A percentile compares a stretch with the other conserved stretches of the same genome.
phyloP scores from a whole-genome alignment of 208 protist species.

The Trypanosoma caninum region DNA sequence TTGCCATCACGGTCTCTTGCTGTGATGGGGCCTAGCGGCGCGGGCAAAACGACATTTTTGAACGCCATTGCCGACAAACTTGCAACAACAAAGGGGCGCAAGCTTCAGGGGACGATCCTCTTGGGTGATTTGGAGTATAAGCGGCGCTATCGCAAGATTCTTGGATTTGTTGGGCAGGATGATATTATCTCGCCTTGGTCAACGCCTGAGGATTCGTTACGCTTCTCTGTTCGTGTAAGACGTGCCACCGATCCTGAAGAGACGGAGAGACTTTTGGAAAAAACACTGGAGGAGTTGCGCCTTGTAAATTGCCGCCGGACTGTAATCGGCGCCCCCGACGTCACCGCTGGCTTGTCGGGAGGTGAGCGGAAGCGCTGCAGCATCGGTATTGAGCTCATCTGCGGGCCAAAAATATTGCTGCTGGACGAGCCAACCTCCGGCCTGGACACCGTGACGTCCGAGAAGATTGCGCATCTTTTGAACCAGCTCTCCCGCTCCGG shows the following conservation, averaged over 20 bases:
- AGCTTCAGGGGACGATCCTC: slow-evolving; percentile 50
- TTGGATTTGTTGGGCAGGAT: slow-evolving; percentile 83
- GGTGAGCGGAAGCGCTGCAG: slow-evolving; percentile 88
- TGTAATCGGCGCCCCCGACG: slow-evolving; percentile 67
- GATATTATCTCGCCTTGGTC: slow-evolving; percentile 67
- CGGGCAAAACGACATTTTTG: slow-evolving; percentile 88
- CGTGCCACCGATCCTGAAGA: slow-evolving; percentile 37
- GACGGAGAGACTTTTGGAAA: slow-evolving; percentile 50
- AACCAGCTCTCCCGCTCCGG: slow-evolving; percentile 64
- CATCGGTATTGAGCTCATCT: slow-evolving; percentile 88
- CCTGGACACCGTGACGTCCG: slow-evolving; percentile 86
- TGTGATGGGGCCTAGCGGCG: slow-evolving; percentile 78
- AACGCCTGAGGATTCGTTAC: slow-evolving; percentile 66
- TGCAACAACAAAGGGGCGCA: slow-evolving; percentile 25
- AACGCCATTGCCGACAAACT: slow-evolving; percentile 78
- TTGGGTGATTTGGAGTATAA: slow-evolving; percentile 63
- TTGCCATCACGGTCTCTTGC: slow-evolving; percentile 71
- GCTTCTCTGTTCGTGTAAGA: slow-evolving; percentile 76
- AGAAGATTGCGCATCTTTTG: slow-evolving; percentile 77
- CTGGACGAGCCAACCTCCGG: slow-evolving; percentile 91
- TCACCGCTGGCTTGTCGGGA: slow-evolving; percentile 74
- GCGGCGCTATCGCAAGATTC: slow-evolving; percentile 49
- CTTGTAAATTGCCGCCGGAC: slow-evolving; percentile 64
- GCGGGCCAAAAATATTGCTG: slow-evolving; percentile 78
- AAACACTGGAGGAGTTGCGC: slow-evolving; percentile 62